Evolutionary conservation across 2,329 filamentous ascomycete genomes (phyloP).

Genomic region (Volutella citrinella): DNA sequence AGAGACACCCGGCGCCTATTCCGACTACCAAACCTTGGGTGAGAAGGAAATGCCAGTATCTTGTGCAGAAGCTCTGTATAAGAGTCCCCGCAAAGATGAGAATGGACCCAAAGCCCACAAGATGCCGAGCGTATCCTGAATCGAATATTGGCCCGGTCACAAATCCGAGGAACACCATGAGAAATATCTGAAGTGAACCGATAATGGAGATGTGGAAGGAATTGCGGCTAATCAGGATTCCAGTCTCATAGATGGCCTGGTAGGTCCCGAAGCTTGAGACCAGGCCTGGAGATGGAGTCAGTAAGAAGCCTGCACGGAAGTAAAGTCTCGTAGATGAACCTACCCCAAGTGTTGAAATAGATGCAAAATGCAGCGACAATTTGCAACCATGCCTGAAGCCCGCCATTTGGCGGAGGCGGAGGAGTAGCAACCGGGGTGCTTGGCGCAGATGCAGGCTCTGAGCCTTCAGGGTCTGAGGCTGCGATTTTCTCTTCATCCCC

Average conservation of each 20-base stretch:
- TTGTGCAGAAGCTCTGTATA: slow-evolving; percentile 15
- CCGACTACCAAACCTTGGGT: slow-evolving; percentile 71
- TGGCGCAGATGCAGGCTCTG: too few species aligned
- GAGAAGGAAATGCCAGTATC: slow-evolving; percentile 79
- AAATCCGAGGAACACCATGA: slow-evolving; percentile 23
- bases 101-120: slow-evolving; percentile 11
- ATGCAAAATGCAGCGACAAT: slow-evolving; percentile 19
- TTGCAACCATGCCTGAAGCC: slow-evolving; percentile 19
- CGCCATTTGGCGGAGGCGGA: slow-evolving; percentile 11
- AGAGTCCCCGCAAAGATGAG: slow-evolving; percentile 17
- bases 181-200: slow-evolving; percentile 17
- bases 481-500: too few species aligned
- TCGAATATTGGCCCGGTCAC: slow-evolving; percentile 19
- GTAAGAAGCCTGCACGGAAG: neutral
- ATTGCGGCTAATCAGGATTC: neutral
- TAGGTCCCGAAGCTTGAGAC: slow-evolving; percentile 22
- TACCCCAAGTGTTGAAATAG: slow-evolving; percentile 24
- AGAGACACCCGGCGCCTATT: slow-evolving; percentile 68
- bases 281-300: slow-evolving; percentile 9
- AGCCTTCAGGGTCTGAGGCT: too few species aligned
- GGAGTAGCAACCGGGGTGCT: too few species aligned
- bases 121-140: slow-evolving; percentile 16
- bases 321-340: neutral
- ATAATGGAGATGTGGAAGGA: slow-evolving; percentile 22
- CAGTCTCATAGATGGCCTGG: slow-evolving; percentile 23